These are phyloP conservation scores for Ophiocordyceps sinensis DNA, from an alignment of 2,329 filamentous ascomycete genomes.

Conservation along the genomic window DNA sequence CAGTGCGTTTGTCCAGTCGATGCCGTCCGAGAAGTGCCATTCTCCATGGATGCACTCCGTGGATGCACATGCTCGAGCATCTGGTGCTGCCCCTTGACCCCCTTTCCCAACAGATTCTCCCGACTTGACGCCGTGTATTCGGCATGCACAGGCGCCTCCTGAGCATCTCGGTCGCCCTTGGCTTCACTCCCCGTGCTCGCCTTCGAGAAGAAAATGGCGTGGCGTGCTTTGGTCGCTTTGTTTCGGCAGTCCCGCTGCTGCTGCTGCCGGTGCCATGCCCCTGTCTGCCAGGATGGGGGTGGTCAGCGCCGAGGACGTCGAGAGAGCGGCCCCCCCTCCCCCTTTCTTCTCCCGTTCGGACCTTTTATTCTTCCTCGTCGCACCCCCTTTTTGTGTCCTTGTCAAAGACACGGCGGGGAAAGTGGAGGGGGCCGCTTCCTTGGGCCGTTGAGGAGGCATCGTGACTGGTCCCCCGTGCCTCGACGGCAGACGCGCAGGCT, in stretches of 20 bases:
- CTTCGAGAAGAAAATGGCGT: neutral
- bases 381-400: neutral
- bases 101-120: neutral
- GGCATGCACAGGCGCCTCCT: neutral
- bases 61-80: neutral
- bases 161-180: neutral
- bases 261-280: neutral
- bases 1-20: neutral
- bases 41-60: neutral
- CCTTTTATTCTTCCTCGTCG: neutral
- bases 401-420: neutral
- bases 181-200: neutral
- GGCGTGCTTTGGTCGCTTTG: neutral
- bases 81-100: neutral
- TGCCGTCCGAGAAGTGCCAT: no score
- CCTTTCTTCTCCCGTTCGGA: neutral
- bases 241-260: neutral
- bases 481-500: no score
- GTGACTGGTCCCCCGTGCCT: no score
- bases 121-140: neutral
- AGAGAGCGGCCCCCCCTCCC: neutral
- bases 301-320: neutral
- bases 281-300: neutral
- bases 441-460: no score
- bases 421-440: no score